These are phyloP conservation scores for Helenozyma rhizophorensis DNA, from an alignment of 805 yeast genomes.

Conservation along the genomic window DNA sequence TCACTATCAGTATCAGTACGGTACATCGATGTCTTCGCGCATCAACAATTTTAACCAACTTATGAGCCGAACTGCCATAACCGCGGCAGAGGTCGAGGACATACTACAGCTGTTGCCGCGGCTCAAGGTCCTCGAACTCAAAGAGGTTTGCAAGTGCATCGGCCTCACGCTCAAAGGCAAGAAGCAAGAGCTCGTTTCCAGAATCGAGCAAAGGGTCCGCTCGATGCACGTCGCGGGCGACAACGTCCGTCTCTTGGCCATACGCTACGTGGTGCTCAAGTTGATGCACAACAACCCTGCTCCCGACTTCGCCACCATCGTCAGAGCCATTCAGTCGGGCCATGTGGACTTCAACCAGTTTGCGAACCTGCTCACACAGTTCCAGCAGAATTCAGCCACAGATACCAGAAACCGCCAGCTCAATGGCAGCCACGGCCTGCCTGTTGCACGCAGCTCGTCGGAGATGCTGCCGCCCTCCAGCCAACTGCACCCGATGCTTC, in stretches of 20 bases:
- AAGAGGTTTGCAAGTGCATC: constrained; percentile 47
- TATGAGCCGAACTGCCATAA: too few species aligned
- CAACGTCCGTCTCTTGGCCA: constrained; percentile 40
- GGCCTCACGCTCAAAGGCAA: constrained; percentile 51
- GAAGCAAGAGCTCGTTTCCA: constrained; percentile 55
- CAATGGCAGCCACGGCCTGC: too few species aligned
- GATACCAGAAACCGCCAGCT: background rate
- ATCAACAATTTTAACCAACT: too few species aligned
- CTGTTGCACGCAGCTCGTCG: too few species aligned
- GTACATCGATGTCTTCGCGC: too few species aligned
- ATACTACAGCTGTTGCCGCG: constrained; percentile 5
- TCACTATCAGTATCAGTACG: too few species aligned
- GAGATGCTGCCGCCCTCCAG: too few species aligned
- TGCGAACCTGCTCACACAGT: constrained; percentile 6
- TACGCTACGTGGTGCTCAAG: constrained; percentile 40
- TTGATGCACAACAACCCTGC: constrained; percentile 30
- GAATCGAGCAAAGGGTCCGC: constrained; percentile 45
- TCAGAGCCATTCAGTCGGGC: constrained; percentile 26
- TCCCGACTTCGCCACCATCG: constrained; percentile 33
- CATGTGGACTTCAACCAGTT: constrained; percentile 9
- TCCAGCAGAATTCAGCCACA: background rate
- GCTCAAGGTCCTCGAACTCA: constrained; percentile 51
- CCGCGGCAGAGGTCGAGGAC: too few species aligned
- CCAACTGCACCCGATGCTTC: constrained; percentile 34
- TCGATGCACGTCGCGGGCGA: constrained; percentile 40